Percentiles rank a stretch among this genome's conserved stretches.
Conservation (phyloP, 2,329 filamentous ascomycete species). For the Arthrobotrys iridis region DNA sequence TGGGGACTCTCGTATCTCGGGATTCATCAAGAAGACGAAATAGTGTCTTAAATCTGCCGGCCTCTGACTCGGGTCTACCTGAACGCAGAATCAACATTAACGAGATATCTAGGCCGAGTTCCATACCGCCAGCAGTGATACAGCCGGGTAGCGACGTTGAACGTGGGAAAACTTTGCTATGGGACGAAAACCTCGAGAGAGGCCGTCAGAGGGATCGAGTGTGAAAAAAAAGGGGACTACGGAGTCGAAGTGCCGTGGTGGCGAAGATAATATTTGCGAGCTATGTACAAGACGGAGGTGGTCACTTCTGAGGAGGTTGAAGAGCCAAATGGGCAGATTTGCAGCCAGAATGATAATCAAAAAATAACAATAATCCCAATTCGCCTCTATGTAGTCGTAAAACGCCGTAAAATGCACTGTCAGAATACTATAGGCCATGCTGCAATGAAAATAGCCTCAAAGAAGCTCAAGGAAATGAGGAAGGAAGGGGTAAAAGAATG, state of each 20-base stretch:
- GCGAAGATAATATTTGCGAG: constrained; percentile 5
- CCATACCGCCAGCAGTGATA: background rate
- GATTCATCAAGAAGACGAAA: constrained; percentile 22
- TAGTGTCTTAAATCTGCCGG: constrained; percentile 8
- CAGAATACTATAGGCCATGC: too few species aligned
- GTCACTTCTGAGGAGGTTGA: background rate
- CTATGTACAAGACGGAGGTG: constrained; percentile 15
- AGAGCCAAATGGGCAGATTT: constrained; percentile 20
- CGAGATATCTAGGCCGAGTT: constrained; percentile 13
- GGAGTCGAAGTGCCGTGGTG: background rate
- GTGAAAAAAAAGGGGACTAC: background rate
- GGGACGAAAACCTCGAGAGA: constrained; percentile 46
- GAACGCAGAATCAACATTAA: constrained; percentile 8
- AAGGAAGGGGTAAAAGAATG: constrained; percentile 9
- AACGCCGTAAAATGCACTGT: constrained; percentile 31
- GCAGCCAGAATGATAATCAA: constrained; percentile 31
- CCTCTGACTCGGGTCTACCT: background rate
- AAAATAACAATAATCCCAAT: constrained; percentile 9
- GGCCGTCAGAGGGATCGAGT: constrained; percentile 13
- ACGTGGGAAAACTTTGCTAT: constrained; percentile 26
- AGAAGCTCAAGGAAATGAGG: background rate
- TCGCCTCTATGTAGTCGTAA: constrained; percentile 25
- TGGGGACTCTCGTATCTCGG: constrained; percentile 26
- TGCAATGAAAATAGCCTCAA: background rate
- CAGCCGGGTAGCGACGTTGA: background rate